These are phyloP conservation scores for Phaeosphaeria sp. DNA, from an alignment of 2,329 filamentous ascomycete genomes.

Conservation along the genomic window DNA sequence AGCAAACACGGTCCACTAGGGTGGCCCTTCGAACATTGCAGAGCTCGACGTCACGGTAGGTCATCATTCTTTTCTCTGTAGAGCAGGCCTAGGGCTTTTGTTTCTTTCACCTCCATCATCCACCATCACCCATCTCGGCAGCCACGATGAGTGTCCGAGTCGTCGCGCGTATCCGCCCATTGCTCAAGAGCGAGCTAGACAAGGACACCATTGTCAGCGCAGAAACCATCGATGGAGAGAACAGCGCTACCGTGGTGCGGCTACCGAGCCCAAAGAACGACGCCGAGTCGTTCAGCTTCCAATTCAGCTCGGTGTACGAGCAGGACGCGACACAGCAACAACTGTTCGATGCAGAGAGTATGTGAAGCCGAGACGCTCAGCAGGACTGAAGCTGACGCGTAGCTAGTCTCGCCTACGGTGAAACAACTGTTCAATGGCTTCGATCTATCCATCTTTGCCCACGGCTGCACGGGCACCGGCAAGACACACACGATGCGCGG, in stretches of 20 bases:
- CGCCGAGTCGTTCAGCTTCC: constrained; percentile 87
- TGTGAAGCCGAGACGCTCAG: constrained; percentile 8
- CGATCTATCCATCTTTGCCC: constrained; percentile 78
- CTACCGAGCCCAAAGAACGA: constrained; percentile 96
- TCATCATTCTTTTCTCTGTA: constrained; percentile 42
- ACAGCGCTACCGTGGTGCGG: constrained; percentile 70
- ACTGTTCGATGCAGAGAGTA: constrained; percentile 88
- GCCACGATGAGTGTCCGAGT: constrained; percentile 72
- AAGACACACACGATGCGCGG: constrained; percentile 98
- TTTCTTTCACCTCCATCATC: constrained; percentile 15
- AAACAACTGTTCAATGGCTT: constrained; percentile 91
- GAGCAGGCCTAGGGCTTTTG: constrained; percentile 23
- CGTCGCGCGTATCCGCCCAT: constrained; percentile 86
- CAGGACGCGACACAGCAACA: constrained; percentile 80
- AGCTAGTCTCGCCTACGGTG: constrained; percentile 80
- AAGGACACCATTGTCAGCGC: constrained; percentile 84
- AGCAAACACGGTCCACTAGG: constrained; percentile 31
- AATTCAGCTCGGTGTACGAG: constrained; percentile 93
- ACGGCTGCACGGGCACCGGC: constrained; percentile 90
- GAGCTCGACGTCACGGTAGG: constrained; percentile 39
- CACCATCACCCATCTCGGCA: constrained; percentile 12
- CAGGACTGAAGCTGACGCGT: constrained; percentile 23
- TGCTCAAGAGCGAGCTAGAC: constrained; percentile 84
- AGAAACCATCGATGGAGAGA: constrained; percentile 51
- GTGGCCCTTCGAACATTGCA: constrained; percentile 23